phyloP scores from a whole-genome alignment of 2,329 filamentous ascomycete species.

The Talaromyces sp. region DNA sequence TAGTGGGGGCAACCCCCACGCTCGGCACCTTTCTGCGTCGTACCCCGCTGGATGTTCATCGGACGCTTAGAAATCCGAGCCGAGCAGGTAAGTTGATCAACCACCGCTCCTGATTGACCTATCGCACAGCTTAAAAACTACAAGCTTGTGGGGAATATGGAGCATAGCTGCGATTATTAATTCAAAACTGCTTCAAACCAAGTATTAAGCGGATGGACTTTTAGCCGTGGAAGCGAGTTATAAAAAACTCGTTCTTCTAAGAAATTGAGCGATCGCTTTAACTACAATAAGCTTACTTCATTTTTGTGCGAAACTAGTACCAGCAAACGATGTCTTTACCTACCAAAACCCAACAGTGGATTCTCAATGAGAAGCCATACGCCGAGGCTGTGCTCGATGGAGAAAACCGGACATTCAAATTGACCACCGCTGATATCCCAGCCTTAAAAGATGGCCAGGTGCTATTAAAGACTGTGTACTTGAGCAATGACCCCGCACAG shows the following conservation, averaged over 20 bases:
- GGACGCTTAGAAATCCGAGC: too few species aligned
- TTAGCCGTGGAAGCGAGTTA: too few species aligned
- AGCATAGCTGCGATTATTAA: too few species aligned
- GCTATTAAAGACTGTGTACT: conserved; percentile 50
- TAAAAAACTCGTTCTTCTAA: too few species aligned
- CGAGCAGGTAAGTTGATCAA: too few species aligned
- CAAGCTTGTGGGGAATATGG: background rate
- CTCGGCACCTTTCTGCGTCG: too few species aligned
- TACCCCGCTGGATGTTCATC: too few species aligned
- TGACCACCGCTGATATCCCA: background rate
- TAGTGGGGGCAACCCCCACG: too few species aligned
- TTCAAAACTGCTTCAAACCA: background rate
- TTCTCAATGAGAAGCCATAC: conserved; percentile 4
- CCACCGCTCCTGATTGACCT: too few species aligned
- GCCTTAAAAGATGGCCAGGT: conserved; percentile 35
- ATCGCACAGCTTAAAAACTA: too few species aligned
- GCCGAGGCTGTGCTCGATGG: background rate
- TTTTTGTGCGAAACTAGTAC: background rate
- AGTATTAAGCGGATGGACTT: background rate
- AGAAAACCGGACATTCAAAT: background rate
- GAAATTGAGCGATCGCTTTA: background rate
- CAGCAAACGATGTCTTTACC: background rate
- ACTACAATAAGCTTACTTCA: background rate
- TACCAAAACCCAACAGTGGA: background rate
- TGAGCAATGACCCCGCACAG: conserved; percentile 59